phyloP scores from a whole-genome alignment of 192 early-diverging fungal genomes.

The Dispira simplex region DNA sequence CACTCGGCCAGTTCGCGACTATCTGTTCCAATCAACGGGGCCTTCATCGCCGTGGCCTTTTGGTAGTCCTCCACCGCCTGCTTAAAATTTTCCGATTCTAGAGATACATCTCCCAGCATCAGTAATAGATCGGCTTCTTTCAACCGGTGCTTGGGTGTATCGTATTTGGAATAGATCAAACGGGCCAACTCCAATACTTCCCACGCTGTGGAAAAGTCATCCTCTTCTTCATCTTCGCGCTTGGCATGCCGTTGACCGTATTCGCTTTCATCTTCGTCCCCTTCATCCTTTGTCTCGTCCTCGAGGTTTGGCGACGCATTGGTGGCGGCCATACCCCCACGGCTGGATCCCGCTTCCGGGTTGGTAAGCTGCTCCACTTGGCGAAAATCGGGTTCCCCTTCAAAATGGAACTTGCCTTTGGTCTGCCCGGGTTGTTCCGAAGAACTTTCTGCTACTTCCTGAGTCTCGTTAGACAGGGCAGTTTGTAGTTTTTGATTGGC shows the following conservation, averaged over 20 bases:
- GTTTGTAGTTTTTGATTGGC: constrained; percentile 32
- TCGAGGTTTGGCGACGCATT: neutral
- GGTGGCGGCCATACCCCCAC: neutral
- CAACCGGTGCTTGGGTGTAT: constrained; percentile 12
- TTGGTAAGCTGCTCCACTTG: neutral
- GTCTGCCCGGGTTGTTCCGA: neutral
- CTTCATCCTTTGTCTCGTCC: constrained; percentile 14
- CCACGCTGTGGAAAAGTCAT: constrained; percentile 70
- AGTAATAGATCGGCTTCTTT: neutral
- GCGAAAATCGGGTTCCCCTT: constrained; percentile 40
- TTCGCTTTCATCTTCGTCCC: constrained; percentile 23
- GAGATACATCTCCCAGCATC: constrained; percentile 69
- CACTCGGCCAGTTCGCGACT: constrained; percentile 29
- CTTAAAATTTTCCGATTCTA: constrained; percentile 59
- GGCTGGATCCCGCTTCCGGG: constrained; percentile 2
- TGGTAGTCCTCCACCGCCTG: constrained; percentile 25
- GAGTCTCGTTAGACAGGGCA: neutral
- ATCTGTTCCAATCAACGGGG: constrained; percentile 18
- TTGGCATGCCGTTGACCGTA: constrained; percentile 1
- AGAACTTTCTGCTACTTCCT: neutral
- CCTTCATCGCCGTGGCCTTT: constrained; percentile 20
- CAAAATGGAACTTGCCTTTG: constrained; percentile 44
- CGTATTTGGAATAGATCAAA: constrained; percentile 51
- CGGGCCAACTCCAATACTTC: constrained; percentile 73
- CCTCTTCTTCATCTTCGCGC: constrained; percentile 28